Evolutionary conservation across 148 eudicot species (phyloP).

Genomic region (Mesembryanthemum crystallinum): DNA sequence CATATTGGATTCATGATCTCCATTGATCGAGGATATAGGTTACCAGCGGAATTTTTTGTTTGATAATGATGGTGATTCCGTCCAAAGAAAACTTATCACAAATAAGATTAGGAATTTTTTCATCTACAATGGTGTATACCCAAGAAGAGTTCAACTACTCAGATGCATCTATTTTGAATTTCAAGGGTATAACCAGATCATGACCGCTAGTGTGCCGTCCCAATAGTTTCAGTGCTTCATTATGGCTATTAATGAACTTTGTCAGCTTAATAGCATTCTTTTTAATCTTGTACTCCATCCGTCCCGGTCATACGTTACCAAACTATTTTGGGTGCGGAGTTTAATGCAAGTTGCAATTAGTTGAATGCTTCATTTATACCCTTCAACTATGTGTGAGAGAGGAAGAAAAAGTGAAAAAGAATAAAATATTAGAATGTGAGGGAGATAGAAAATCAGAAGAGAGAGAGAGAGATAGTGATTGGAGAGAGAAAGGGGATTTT

Average conservation of each 20-base stretch:
- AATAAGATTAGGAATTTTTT: constrained; percentile 37
- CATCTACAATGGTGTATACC: constrained; percentile 43
- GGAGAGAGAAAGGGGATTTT: no score
- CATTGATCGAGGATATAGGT: constrained; percentile 41
- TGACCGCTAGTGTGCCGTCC: constrained; percentile 29
- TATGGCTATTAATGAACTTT: constrained; percentile 42
- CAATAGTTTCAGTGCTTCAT: constrained; percentile 32
- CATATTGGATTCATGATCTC: constrained; percentile 28
- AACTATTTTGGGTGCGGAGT: no score
- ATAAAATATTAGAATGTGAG: no score
- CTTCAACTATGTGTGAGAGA: no score
- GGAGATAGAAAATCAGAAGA: no score
- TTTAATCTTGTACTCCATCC: no score
- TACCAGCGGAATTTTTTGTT: constrained; percentile 58
- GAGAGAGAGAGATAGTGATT: no score
- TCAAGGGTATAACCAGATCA: constrained; percentile 44
- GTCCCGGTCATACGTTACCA: no score
- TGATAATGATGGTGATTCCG: constrained; percentile 33
- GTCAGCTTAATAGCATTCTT: no score
- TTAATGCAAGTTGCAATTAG: no score
- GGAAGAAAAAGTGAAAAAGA: no score
- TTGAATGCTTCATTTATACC: no score
- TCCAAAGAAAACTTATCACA: constrained; percentile 45
- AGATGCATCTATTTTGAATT: constrained; percentile 30
- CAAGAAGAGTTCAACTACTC: constrained; percentile 42